Base-by-base conservation (phyloP, 345 rosid genomes). In the Gossypium mustelinum region DNA sequence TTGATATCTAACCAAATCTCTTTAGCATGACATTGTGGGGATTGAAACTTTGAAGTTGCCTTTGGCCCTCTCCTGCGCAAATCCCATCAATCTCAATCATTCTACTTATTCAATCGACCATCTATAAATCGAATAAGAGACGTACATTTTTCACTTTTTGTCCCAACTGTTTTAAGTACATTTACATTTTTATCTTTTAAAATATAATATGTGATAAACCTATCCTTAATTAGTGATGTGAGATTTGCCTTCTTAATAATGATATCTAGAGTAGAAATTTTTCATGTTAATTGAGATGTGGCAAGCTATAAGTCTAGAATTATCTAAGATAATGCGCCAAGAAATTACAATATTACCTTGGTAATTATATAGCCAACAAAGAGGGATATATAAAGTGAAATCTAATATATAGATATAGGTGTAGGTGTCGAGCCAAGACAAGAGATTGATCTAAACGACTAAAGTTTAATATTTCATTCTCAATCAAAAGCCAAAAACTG, bases 401-500 rank as follows among this genome's bases (percentile, higher is more conserved):
- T 59, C 39, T 34, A 59, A 4, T 4, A 60, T 60, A 60, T 59
- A 73, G 7, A 8, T n/a, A 58, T 39, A 73, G 68, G 39, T 68
- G 70, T 77, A 72, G 81, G 78, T 74, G 44, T 72, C 65, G 76
- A 76, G 78, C 73, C 82, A 66, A 70, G 73, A 82, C 74, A 62
- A 78, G 68, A 79, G 71, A 81, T 57, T 10, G 62, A 57, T 57
- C 62, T 22, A 22, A 77, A 58, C 63, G 82, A 78, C 81, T 74
- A 75, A 76, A 68, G 74, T 65, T 65, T 59, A 79, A 57, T 45
- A 56, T 79, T 77, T 51, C 84, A 70, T 67, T 73, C 66, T 77
- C 87, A 75, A 51, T 68, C 62, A 79, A 76, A 27, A 79, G 70
- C 76, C 73, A 60, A 79, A 80, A 79, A 73, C 81, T 75, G 84